Percentiles rank a stretch among this genome's conserved stretches.
These are phyloP conservation scores for Dissoconium aciculare DNA, from an alignment of 2,329 filamentous ascomycete genomes.

Conservation along the genomic window DNA sequence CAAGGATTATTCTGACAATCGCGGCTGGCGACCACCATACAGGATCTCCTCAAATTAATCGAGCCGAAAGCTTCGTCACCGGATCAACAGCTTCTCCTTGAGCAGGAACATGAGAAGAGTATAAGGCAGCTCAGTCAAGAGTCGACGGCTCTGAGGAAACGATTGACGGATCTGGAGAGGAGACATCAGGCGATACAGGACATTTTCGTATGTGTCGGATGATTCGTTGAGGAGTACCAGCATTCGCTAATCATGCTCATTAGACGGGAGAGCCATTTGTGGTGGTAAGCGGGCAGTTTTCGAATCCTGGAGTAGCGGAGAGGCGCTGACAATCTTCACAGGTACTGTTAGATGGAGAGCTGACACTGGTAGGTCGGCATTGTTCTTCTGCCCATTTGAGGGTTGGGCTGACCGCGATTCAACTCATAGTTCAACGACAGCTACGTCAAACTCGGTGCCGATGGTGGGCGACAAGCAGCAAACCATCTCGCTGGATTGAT, in stretches of 20 bases:
- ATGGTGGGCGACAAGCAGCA: neutral
- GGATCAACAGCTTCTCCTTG: too few species aligned
- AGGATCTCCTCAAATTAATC: neutral
- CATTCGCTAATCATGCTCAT: too few species aligned
- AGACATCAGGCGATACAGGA: neutral
- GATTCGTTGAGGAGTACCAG: too few species aligned
- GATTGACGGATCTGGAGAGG: neutral
- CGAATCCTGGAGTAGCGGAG: neutral
- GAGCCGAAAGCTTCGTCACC: neutral
- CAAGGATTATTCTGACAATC: neutral
- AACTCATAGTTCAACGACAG: constrained; percentile 1
- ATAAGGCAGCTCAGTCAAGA: neutral
- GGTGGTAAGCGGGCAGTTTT: neutral
- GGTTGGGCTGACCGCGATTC: neutral
- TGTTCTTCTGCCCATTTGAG: neutral
- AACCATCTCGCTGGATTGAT: neutral
- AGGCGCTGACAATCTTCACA: neutral
- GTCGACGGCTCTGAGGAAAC: neutral
- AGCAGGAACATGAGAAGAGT: neutral
- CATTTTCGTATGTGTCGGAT: neutral
- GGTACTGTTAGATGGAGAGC: neutral
- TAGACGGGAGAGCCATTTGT: neutral
- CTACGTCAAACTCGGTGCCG: neutral
- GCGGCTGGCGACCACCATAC: neutral
- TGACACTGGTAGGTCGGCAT: neutral